phyloP scores from a whole-genome alignment of 2,329 filamentous ascomycete species.

The Colletotrichum sp. region DNA sequence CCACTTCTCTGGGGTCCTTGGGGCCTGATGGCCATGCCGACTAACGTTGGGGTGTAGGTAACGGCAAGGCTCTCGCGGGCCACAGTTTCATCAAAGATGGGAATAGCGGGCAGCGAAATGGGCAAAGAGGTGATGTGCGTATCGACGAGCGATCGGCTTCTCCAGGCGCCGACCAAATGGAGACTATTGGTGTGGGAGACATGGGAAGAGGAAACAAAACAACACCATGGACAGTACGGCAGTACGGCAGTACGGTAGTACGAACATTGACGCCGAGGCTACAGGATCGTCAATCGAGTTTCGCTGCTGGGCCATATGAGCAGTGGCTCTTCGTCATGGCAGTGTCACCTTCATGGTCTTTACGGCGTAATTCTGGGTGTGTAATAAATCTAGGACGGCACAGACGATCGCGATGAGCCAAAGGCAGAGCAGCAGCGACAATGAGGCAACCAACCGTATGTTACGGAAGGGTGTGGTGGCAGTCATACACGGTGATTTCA shows the following conservation, averaged over 20 bases:
- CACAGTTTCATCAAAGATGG: conserved; percentile 4
- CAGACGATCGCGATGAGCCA: neutral
- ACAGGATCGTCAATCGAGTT: neutral
- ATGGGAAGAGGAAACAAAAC: conserved; percentile 5
- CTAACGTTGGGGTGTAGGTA: neutral
- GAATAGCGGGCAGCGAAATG: neutral
- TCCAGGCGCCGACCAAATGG: neutral
- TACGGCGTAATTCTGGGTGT: neutral
- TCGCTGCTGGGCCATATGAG: neutral
- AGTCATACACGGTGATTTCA: conserved; percentile 6
- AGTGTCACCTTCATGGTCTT: neutral
- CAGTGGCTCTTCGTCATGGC: neutral
- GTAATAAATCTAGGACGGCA: neutral
- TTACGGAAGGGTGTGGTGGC: conserved; percentile 1
- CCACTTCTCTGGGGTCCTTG: neutral
- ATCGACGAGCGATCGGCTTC: neutral
- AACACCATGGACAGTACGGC: neutral
- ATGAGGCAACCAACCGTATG: neutral
- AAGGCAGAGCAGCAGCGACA: neutral
- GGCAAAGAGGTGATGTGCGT: neutral
- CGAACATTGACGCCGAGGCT: neutral
- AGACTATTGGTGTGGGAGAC: conserved; percentile 12
- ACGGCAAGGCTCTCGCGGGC: neutral
- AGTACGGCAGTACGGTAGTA: neutral
- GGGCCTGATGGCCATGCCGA: neutral